Percentiles rank a stretch among this genome's conserved stretches.
Evolutionary conservation across 768 basidiomycete species (phyloP).

Genomic region (Brasilioporus rufonigricans): DNA sequence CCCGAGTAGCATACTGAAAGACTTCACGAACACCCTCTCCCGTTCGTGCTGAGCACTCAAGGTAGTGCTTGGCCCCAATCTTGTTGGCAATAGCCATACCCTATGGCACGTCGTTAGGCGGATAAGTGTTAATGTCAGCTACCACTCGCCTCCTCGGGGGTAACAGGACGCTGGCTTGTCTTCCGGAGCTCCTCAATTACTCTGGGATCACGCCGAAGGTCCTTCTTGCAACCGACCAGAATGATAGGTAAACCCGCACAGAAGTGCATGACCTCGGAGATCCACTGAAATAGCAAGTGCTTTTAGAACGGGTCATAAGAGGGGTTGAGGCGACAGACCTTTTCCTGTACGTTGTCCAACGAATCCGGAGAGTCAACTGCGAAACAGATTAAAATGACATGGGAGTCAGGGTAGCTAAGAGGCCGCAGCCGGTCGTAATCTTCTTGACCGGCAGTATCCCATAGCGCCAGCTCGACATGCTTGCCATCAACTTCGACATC

Average conservation of each 20-base stretch:
- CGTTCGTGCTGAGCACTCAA: conserved; percentile 95
- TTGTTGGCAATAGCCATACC: conserved; percentile 94
- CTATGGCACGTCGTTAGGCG: conserved; percentile 38
- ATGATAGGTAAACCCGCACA: conserved; percentile 93
- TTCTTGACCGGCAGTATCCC: conserved; percentile 99
- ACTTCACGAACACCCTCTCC: conserved; percentile 98
- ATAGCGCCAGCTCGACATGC: conserved; percentile 96
- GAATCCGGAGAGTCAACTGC: conserved; percentile 98
- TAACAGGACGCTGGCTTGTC: conserved; percentile 93
- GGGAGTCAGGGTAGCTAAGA: conserved; percentile 98
- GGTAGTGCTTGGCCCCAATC: conserved; percentile 95
- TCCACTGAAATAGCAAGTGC: conserved; percentile 64
- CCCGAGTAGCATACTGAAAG: conserved; percentile 96
- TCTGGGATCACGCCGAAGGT: conserved; percentile 88
- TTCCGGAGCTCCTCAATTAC: conserved; percentile 93
- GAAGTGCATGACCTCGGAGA: conserved; percentile 98
- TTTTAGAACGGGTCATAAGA: conserved; percentile 7
- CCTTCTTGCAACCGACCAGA: conserved; percentile 99
- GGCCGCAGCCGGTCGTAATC: conserved; percentile 99
- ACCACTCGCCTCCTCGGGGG: conserved; percentile 77
- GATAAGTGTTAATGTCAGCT: background rate
- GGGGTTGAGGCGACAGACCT: conserved; percentile 53
- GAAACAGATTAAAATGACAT: conserved; percentile 99
- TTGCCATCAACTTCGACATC: conserved; percentile 99
- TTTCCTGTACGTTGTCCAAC: conserved; percentile 99